Base-by-base conservation (phyloP, 305 asterid genomes). In the Fraxinus greggii region DNA sequence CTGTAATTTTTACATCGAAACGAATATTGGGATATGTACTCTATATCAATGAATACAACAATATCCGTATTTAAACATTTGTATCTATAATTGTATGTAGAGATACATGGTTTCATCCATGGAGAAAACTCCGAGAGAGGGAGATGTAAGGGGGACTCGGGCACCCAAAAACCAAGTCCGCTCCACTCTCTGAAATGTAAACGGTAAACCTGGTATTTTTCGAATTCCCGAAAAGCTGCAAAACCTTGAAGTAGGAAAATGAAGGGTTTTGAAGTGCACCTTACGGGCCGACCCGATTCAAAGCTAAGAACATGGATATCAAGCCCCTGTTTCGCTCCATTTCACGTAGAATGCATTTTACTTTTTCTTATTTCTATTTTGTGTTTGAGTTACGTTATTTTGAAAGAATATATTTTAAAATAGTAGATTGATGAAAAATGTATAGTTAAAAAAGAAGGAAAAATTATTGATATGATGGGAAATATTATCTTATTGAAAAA, bases 111-210 rank as follows among this genome's bases (percentile, higher is more conserved):
- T 81, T 86, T 82, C 80, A 84, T 83, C 87, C 45, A 81, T 51
- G 86, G 84, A 54, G 85, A 17, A 85, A 81, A 82, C 79, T 84
- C 83, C 86, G 85, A 32, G 72, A 80, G 81, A 72, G 83, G 84
- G 75, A 77, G 82, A 65, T 26, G 42, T 77, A 82, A 77, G 73
- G 36, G 65, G 86, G 75, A 79, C 78, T 74, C 69, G 19, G 87
- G 82, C 83, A 83, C 82, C 83, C 83, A 85, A 38, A 38, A 83
- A 10, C 86, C 86, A 84, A 82, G 86, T 79, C 87, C 86, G 51
- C 70, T 56, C 67, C 67, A 21, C 67, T 6, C 67, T 56, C 67
- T 56, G 28, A 56, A 19, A n/a, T 56, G 9, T 21, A 56, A 56
- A 56, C 67, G 45, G 45, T 8, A 38, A 38, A 38, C 45, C 67